Evolutionary conservation across 176 grass and related monocot genomes (phyloP), one percentile per base, ranked within the genome.

Genomic region (Poa annua): DNA sequence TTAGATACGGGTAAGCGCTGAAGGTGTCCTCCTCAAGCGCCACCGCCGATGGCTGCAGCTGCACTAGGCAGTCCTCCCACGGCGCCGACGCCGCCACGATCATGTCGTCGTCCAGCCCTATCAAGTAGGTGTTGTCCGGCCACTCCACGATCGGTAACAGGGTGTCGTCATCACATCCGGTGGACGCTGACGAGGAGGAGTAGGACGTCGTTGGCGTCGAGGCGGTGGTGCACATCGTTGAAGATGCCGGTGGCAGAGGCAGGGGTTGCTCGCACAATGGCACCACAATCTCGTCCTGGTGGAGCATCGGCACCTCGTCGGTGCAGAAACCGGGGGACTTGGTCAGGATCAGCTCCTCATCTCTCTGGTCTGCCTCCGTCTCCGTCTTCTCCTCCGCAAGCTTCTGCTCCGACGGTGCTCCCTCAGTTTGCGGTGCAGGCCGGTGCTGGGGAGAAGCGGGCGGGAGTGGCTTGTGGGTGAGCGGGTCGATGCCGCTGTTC

Each of bases 281-380:
- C 53, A 92, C 82, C 34, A 90, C 75, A 41, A 94, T 94, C 72
- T 94, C 92, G 80, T 92, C 84, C 3, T 89, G 92, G 55, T 86
- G 78, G 38, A 92, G 85, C 84, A 93, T 90, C 22, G 94, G 94
- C 66, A 93, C 94, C 80, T 96, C 94, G 71, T 96, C 88, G 72
- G 86, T 96, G 84, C 91, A 96, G 80, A 96, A 96, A 2, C 83
- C 86, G 0, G 82, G 87, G 8, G 70, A 68, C 70, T 80, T 75
- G 26, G 76, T 60, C 39, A 69, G 79, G 25, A 12, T 65, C 29
- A 8, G 32, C 14, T 20, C 36, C 19, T 14, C 25, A 1, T 32
- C 60, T 6, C 22, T 29, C 16, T 59, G 21, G 65, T 74, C 34
- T 20, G 6, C 4, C 13, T 50, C 29, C 29, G 29, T 41, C 8